These are phyloP conservation scores for Bacterosira constricta DNA, from an alignment of 108 stramenopile genomes.

Conservation along the genomic window DNA sequence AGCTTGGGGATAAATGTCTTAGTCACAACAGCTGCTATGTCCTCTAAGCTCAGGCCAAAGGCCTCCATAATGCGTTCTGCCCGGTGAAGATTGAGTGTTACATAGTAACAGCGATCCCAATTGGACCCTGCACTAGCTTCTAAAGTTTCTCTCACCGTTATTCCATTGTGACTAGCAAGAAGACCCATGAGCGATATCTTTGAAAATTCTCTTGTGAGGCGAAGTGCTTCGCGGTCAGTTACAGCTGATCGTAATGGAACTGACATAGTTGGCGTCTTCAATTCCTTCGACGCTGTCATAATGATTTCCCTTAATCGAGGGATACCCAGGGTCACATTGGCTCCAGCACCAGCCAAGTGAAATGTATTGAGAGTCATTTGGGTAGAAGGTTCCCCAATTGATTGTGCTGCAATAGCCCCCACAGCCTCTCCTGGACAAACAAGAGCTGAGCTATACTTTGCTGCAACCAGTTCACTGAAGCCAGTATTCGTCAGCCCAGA, in stretches of 20 bases:
- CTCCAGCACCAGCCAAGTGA: constrained; percentile 99
- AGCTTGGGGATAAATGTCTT: constrained; percentile 78
- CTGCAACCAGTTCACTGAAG: constrained; percentile 75
- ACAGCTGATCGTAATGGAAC: constrained; percentile 79
- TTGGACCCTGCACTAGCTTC: constrained; percentile 61
- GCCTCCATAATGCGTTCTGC: constrained; percentile 86
- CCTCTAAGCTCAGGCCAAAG: constrained; percentile 86
- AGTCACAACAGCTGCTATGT: constrained; percentile 79
- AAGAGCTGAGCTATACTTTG: constrained; percentile 92
- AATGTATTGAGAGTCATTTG: constrained; percentile 99
- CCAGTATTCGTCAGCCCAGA: constrained; percentile 55
- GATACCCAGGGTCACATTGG: constrained; percentile 99
- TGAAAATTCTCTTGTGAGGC: constrained; percentile 77
- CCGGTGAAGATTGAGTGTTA: constrained; percentile 85
- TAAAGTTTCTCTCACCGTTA: constrained; percentile 73
- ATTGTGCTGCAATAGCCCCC: constrained; percentile 97
- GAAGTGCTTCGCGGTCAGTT: constrained; percentile 59
- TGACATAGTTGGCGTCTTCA: constrained; percentile 98
- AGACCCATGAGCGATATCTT: constrained; percentile 89
- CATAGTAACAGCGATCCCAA: constrained; percentile 84
- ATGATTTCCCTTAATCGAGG: constrained; percentile 99
- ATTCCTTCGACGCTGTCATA: constrained; percentile 96
- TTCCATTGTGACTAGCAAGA: constrained; percentile 75
- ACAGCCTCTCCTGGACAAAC: constrained; percentile 99
- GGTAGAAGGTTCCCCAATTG: constrained; percentile 98